Base-by-base conservation (phyloP, 2,329 filamentous ascomycete genomes). In the Nemania abortiva region DNA sequence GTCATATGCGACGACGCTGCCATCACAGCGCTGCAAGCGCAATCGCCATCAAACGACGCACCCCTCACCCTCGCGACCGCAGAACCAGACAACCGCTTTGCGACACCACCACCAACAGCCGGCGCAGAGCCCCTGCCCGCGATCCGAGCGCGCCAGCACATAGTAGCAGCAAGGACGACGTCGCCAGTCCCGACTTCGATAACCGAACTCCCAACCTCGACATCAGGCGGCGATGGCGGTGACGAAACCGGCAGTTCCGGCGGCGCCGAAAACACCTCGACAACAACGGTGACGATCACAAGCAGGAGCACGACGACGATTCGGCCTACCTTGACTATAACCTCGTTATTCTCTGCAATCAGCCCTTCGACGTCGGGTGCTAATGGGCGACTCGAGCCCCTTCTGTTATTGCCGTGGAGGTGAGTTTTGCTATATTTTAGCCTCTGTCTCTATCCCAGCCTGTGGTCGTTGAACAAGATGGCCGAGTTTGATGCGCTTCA, bases 271-370 rank as follows among this genome's bases (percentile, higher is more conserved):
- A 37, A 34, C 47, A 20, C 53, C 13, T 47, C 55, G 13, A 60
- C 60, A 13, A 50, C 59, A 9, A 65, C 61, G 18, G 64, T 68
- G 15, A 68, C 66, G 3, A 53, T 68, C 7, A 68, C 61, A 1
- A 59, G 66, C 55, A 65, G 55, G 24, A 27, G 56, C 13, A 68
- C 61, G 18, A 68, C 56, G 22, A 68, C 66, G 24, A 58, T 68
- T 49, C 39, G 61, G 34, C 61, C 66, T 3, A 68, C 66, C 13
- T 50, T 68, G 22, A 68, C 66, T 6, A 50, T 68, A 56, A 65
- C 62, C 1, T 65, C 66, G 39, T 50, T 65, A 9, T 60, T 65
- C 22, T 56, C 66, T 15, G 45, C 62, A 2, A 2, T 31, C 9
- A 34, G 15, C 7, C 9, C 66, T 5, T 45, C 56, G 7, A 65